These are phyloP conservation scores for Wickerhamiella kurtzmanii DNA, from an alignment of 805 yeast species.

Conservation along the genomic window DNA sequence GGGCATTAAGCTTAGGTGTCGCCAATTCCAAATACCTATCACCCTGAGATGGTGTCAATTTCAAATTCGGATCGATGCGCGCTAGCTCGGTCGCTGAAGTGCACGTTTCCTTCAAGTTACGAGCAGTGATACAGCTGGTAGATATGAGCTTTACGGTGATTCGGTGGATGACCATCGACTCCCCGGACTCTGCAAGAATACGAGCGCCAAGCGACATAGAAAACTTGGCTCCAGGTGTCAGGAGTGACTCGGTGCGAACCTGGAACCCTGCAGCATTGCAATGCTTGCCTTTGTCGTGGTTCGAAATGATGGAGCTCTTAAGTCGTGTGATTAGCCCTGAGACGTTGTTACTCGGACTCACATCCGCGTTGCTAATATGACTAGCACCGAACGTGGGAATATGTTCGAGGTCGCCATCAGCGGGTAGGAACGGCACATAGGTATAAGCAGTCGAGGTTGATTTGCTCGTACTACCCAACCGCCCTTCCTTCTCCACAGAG, in stretches of 20 bases:
- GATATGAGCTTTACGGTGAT: slow-evolving; percentile 8
- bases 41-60: slow-evolving; percentile 24
- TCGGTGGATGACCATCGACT: slow-evolving; percentile 5
- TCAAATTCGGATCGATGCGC: slow-evolving; percentile 2
- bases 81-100: slow-evolving; percentile 5
- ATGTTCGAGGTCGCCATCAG: slow-evolving; percentile 13
- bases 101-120: slow-evolving; percentile 8
- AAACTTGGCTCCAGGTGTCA: slow-evolving; percentile 16
- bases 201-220: slow-evolving; percentile 8
- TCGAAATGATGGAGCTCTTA: slow-evolving; percentile 7
- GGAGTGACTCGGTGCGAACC: slow-evolving; percentile 11
- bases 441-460: slow-evolving; percentile 17
- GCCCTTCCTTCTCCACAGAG: neutral
- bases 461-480: neutral
- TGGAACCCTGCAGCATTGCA: slow-evolving; percentile 12
- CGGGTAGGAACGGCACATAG: slow-evolving; percentile 43
- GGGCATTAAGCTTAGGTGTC: slow-evolving; percentile 46
- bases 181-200: slow-evolving; percentile 1
- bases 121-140: slow-evolving; percentile 12
- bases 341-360: slow-evolving; percentile 9
- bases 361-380: slow-evolving; percentile 6
- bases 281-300: slow-evolving; percentile 11
- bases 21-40: slow-evolving; percentile 42
- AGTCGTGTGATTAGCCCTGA: slow-evolving; percentile 13
- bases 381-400: slow-evolving; percentile 15